phyloP scores from a whole-genome alignment of 768 basidiomycete species.

The Leccinum aurantiacum region DNA sequence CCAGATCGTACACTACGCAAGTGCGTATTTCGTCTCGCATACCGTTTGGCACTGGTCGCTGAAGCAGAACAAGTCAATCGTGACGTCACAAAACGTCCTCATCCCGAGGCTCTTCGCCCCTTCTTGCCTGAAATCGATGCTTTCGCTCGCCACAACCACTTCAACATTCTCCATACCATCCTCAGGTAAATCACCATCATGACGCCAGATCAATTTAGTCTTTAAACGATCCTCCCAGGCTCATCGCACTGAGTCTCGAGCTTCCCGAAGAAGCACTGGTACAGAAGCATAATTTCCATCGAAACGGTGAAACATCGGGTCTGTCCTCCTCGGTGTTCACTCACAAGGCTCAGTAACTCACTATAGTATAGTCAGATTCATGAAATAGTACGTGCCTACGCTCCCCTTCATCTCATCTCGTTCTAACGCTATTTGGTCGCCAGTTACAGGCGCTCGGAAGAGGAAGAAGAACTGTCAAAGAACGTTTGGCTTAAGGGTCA shows the following conservation, averaged over 20 bases:
- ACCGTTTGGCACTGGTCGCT: not conserved
- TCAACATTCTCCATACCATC: slow-evolving; percentile 47
- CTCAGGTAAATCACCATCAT: slow-evolving; percentile 35
- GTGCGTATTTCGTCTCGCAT: slow-evolving; percentile 33
- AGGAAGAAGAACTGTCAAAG: slow-evolving; percentile 49
- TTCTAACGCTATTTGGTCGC: not conserved
- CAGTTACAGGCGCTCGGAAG: slow-evolving; percentile 50
- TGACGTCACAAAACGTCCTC: slow-evolving; percentile 41
- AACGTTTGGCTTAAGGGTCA: slow-evolving; percentile 64
- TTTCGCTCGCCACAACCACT: slow-evolving; percentile 52
- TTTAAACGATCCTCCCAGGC: slow-evolving; percentile 26
- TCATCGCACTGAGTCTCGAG: slow-evolving; percentile 51
- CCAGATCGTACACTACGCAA: slow-evolving; percentile 60
- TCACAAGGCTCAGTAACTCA: not conserved
- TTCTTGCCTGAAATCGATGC: slow-evolving; percentile 51
- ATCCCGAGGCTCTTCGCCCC: slow-evolving; percentile 49
- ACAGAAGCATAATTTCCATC: slow-evolving; percentile 45
- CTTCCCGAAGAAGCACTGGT: slow-evolving; percentile 53
- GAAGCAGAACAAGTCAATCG: slow-evolving; percentile 41
- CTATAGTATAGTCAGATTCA: slow-evolving; percentile 48
- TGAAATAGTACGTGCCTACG: slow-evolving; percentile 54
- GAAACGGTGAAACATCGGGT: slow-evolving; percentile 41
- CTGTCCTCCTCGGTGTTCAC: not conserved
- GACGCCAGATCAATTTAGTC: not conserved
- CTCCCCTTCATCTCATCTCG: not conserved